Evolutionary conservation across 2,329 filamentous ascomycete genomes (phyloP), one percentile per base, ranked within the genome.

Genomic region (Myriosclerotinia scirpicola): DNA sequence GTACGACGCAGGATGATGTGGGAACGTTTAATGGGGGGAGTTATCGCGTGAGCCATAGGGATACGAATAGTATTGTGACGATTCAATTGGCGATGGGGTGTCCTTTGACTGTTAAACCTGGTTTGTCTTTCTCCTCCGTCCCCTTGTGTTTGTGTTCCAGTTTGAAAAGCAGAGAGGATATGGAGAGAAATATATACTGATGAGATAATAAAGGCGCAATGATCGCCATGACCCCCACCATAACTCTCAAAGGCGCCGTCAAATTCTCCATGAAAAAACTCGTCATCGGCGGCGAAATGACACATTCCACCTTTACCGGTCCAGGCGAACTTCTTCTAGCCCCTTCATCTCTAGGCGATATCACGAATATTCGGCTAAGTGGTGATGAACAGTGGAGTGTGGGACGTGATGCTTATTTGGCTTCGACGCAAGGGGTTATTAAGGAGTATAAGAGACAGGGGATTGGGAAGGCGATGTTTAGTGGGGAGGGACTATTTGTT

Each of bases 11-110:
- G 40, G 95, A 98, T 77, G 93, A 97, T 72, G 87, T 96, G 1
- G 95, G 95, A n/a, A 95, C 90, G 0, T 99, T 98, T 82, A 98
- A 98, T 76, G 95, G 95, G 20, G 95, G 95, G 15, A 94, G 91
- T 75, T 99, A 94, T 77, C 85, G 95, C 54, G 93, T 98, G 76
- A 95, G 91, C 74, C 95, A 99, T 76, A 85, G 95, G 30, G 93
- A 97, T 77, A 89, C 87, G 67, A 99, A 98, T 77, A 93, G 91
- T 0, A 89, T 97, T 71, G 79, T 97, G 69, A 98, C 93, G 0
- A 79, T 97, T 30, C 94, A 97, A 77, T 80, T 98, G 55, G 94
- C 94, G 15, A 90, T 95, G 77, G 93, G 93, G 2, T 96, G 92
- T 73, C 94, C 94, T 0, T 78, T 98, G 62, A 83, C 82, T 30